Base-by-base conservation (phyloP, 257 asterid genomes). In the Eucommia ulmoides region DNA sequence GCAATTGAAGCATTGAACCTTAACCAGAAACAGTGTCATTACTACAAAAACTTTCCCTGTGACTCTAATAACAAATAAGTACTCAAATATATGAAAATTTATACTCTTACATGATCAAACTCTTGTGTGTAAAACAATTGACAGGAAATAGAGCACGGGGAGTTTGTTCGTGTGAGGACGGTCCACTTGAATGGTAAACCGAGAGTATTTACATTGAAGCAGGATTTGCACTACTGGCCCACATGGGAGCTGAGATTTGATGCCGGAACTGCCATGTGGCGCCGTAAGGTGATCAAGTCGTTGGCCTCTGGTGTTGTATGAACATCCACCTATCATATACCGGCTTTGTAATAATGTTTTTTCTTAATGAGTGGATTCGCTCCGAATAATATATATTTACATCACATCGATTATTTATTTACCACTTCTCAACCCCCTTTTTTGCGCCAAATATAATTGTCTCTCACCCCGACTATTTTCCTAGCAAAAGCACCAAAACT, bases 191-290 rank as follows among this genome's bases (percentile, higher is more conserved):
- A 83, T 2, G 98, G 88, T 71, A 89, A 87, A 74, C 94, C 94
- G 53, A 79, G 92, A 24, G 96, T 85, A 48, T 81, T 89, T 22
- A 74, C 98, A 20, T 57, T 89, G 72, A 89, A 85, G 81, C 98
- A 89, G 71, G 98, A 89, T 77, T 69, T 89, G 62, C 98, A 89
- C 61, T 89, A 89, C 69, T 89, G 98, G 98, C 94, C 98, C 26
- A 65, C 96, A 22, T 89, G 98, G 98, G 98, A 85, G 65, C 68
- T 89, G 63, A 71, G 85, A 46, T 89, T 82, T 56, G 94, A 85
- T 50, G 93, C 91, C 7, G 83, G 75, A 60, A 76, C 85, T 55
- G 88, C 94, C 19, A 66, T 68, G 58, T 89, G 98, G 98, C 67
- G 78, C 26, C 83, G 98, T 44, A 76, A 66, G 50, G 73, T 73